Evolutionary conservation across 129 eudicot species (phyloP).

Genomic region (Solidago caesia): DNA sequence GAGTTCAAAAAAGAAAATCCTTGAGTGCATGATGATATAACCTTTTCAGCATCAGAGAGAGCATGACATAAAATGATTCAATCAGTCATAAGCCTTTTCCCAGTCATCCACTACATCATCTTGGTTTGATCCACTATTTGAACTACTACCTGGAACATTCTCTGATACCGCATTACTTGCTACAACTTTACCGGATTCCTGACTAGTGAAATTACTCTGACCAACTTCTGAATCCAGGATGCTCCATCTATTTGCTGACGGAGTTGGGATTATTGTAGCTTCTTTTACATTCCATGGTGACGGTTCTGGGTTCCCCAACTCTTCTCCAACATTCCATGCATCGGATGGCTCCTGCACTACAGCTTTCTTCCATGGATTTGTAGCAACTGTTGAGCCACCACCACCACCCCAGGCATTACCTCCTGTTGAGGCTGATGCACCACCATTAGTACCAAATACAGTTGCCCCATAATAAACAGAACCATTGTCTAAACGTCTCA

Average conservation of each 20-base stretch:
- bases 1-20: neutral
- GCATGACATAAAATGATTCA: neutral
- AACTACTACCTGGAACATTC: slow-evolving; percentile 18
- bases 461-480: slow-evolving; percentile 83
- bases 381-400: slow-evolving; percentile 29
- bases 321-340: slow-evolving; percentile 63
- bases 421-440: slow-evolving; percentile 28
- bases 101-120: slow-evolving; percentile 68
- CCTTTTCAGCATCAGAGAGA: too few species aligned
- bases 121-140: slow-evolving; percentile 14
- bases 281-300: slow-evolving; percentile 50
- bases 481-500: slow-evolving; percentile 92
- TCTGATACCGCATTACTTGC: slow-evolving; percentile 7
- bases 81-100: slow-evolving; percentile 71
- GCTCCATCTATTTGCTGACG: slow-evolving; percentile 71
- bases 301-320: slow-evolving; percentile 28
- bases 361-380: slow-evolving; percentile 81
- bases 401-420: slow-evolving; percentile 62
- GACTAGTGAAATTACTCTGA: neutral
- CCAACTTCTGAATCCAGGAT: slow-evolving; percentile 46
- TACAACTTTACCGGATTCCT: slow-evolving; percentile 23
- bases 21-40: too few species aligned
- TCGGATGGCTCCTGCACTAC: slow-evolving; percentile 53
- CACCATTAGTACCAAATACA: slow-evolving; percentile 34
- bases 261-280: slow-evolving; percentile 27